phyloP scores from a whole-genome alignment of 2,329 filamentous ascomycete genomes.

The Corinectria fuckeliana region DNA sequence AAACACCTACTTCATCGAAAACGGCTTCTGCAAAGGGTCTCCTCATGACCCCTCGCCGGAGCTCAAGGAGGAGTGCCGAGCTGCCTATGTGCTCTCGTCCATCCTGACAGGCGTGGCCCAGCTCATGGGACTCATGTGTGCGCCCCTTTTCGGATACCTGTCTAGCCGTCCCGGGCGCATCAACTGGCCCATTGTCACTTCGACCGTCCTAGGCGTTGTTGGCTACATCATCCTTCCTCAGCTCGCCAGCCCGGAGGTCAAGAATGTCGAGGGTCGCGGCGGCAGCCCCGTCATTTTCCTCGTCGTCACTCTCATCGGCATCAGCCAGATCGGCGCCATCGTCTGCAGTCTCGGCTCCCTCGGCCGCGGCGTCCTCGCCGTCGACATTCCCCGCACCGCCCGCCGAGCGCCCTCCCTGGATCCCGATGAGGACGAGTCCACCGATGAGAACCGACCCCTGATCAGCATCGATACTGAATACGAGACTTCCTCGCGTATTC shows the following conservation, averaged over 20 bases:
- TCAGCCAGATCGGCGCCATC: constrained; percentile 95
- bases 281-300: constrained; percentile 75
- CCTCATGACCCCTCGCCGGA: constrained; percentile 71
- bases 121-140: constrained; percentile 81
- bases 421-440: constrained; percentile 48
- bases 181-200: constrained; percentile 76
- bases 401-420: constrained; percentile 37
- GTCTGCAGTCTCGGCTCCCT: constrained; percentile 93
- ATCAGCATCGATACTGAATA: constrained; percentile 42
- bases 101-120: constrained; percentile 90
- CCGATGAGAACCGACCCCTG: constrained; percentile 49
- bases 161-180: constrained; percentile 71
- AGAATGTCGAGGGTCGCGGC: constrained; percentile 66
- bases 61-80: constrained; percentile 83
- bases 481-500: constrained; percentile 54
- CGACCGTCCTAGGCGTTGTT: constrained; percentile 74
- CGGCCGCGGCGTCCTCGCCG: constrained; percentile 75
- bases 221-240: constrained; percentile 80
- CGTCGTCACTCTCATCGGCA: constrained; percentile 80
- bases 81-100: constrained; percentile 87
- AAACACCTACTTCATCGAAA: constrained; percentile 85
- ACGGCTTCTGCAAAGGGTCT: constrained; percentile 76
- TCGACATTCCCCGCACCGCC: constrained; percentile 46
- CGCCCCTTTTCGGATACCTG: constrained; percentile 86
- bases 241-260: constrained; percentile 78